phyloP scores from a whole-genome alignment of 2,329 filamentous ascomycete species.

The Xylariales sp. region DNA sequence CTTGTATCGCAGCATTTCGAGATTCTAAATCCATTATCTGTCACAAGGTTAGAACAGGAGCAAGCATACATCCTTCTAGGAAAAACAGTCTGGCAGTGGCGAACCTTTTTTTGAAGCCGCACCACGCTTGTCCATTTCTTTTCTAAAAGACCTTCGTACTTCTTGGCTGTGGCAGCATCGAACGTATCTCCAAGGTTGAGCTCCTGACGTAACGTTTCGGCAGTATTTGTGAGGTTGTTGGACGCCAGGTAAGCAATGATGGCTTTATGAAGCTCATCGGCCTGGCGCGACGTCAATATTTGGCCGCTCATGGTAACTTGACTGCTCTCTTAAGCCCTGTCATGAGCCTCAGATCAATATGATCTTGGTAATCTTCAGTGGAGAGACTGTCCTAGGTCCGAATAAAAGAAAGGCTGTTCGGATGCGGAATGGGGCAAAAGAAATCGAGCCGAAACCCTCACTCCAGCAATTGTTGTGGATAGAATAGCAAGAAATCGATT shows the following conservation, averaged over 20 bases:
- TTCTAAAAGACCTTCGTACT: conserved; percentile 89
- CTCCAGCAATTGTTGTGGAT: too few species aligned
- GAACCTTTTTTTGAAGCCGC: conserved; percentile 88
- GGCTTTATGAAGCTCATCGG: conserved; percentile 65
- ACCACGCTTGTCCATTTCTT: conserved; percentile 99
- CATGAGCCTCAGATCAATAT: too few species aligned
- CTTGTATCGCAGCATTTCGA: conserved; percentile 67
- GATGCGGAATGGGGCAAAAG: too few species aligned
- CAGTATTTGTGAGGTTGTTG: conserved; percentile 65
- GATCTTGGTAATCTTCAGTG: too few species aligned
- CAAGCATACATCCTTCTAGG: too few species aligned
- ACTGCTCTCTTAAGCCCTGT: conserved; percentile 5
- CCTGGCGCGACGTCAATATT: conserved; percentile 25
- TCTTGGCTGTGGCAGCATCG: conserved; percentile 79
- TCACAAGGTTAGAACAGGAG: too few species aligned
- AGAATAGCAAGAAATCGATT: too few species aligned
- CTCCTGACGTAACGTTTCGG: conserved; percentile 71
- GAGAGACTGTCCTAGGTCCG: too few species aligned
- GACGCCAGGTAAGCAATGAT: conserved; percentile 84
- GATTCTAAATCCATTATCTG: conserved; percentile 93
- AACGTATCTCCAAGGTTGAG: conserved; percentile 67
- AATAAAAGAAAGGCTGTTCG: too few species aligned
- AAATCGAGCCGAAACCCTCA: too few species aligned
- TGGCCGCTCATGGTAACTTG: conserved; percentile 22
- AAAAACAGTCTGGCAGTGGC: too few species aligned